Conservation (phyloP, 257 asterid genomes). For the Ilex asprella region DNA sequence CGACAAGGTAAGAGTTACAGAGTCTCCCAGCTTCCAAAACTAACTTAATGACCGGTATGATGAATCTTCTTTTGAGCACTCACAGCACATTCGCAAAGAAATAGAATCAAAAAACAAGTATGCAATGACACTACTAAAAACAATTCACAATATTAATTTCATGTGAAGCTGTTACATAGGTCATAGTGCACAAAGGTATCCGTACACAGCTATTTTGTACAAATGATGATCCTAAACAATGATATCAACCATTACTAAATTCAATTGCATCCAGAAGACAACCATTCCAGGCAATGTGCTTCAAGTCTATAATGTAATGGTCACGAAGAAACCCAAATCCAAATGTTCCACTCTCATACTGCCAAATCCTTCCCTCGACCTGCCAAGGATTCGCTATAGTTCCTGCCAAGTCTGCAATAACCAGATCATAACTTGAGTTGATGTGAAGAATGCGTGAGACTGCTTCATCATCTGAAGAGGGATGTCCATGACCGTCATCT, state of each 20-base stretch:
- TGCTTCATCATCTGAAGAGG: conserved; percentile 21
- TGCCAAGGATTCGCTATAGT: conserved; percentile 35
- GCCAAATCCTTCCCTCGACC: conserved; percentile 82
- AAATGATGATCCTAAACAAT: neutral
- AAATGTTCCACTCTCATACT: conserved; percentile 56
- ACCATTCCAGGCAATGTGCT: conserved; percentile 51
- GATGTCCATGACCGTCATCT: conserved; percentile 23
- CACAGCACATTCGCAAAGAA: too few relatives aligned
- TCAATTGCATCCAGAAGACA: conserved; percentile 41
- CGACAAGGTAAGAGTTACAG: too few relatives aligned
- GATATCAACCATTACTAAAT: conserved; percentile 22
- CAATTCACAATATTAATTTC: too few relatives aligned
- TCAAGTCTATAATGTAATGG: conserved; percentile 50
- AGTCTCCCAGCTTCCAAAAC: too few relatives aligned
- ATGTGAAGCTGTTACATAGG: too few relatives aligned
- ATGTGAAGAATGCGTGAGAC: conserved; percentile 58
- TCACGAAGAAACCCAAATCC: conserved; percentile 84
- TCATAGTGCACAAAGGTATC: neutral
- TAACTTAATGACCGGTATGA: too few relatives aligned
- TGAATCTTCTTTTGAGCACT: too few relatives aligned
- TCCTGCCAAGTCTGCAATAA: conserved; percentile 55
- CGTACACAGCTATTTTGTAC: neutral
- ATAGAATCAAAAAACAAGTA: too few relatives aligned
- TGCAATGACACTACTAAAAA: too few relatives aligned
- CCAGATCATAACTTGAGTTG: conserved; percentile 73